Base-by-base conservation (phyloP, 1,284 basidiomycete genomes). In the Mycena citricolor region DNA sequence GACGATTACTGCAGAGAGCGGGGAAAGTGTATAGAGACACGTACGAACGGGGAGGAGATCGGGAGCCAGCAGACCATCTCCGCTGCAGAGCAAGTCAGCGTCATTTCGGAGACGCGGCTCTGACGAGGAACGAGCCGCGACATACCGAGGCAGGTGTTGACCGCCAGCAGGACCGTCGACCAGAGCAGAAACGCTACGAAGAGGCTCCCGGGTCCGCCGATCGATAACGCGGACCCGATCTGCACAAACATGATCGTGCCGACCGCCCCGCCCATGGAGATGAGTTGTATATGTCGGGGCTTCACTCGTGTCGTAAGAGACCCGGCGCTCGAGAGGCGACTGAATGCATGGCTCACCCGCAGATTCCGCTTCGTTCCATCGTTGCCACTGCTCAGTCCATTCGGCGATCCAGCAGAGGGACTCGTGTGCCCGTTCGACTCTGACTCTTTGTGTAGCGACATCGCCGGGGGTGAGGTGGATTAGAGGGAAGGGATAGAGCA, bases 21-120 rank as follows among this genome's bases (percentile, higher is more conserved):
- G 14, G 14, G 32, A 14, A 13, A 13, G 32, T n/a, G 20, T 13
- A 29, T 13, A 16, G 21, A n/a, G 22, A 44, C n/a, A 52, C 67
- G 32, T 49, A 71, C 67, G 49, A 73, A 73, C 8, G 72, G 70
- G 3, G 72, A 70, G 20, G 68, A 67, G 42, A 74, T 68, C 6
- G 72, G 72, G 24, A 74, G 73, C 69, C 69, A 76, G 23, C 69
- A 69, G 25, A 74, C 71, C 73, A 76, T 74, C 56, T 76, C 73
- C 32, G 70, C 73, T 75, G n/a, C n/a, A n/a, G n/a, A n/a, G n/a
- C n/a, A n/a, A 45, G 12, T 8, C 17, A 26, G 14, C 19, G 33
- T 7, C 21, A 42, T n/a, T n/a, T 22, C 20, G 22, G 22, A 22
- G 22, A 14, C 12, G 19, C 37, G 14, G 33, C 35, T 14, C 31